phyloP scores from a whole-genome alignment of 1,139 yeast species.

The Yamadazyma mexicana region DNA sequence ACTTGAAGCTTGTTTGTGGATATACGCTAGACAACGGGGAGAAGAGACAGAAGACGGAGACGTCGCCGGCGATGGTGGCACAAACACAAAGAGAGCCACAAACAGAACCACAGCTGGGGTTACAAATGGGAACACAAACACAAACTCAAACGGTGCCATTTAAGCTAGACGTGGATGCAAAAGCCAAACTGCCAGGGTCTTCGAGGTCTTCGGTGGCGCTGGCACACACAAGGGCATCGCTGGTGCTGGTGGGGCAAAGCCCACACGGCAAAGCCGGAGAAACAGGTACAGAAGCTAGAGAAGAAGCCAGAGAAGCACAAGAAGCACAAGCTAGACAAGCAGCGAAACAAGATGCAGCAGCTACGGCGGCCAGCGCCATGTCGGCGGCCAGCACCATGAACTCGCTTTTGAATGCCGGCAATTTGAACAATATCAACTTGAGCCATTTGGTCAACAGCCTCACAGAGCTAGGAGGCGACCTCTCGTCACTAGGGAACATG shows the following conservation, averaged over 20 bases:
- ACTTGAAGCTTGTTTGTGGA: slow-evolving; percentile 75
- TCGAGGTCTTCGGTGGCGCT: too few relatives aligned
- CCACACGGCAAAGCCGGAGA: too few relatives aligned
- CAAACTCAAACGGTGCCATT: too few relatives aligned
- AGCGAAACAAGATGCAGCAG: background rate
- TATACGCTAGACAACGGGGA: slow-evolving; percentile 28
- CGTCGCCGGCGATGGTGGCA: too few relatives aligned
- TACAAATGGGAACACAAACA: background rate
- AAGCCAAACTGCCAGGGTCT: too few relatives aligned
- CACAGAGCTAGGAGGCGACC: slow-evolving; percentile 37
- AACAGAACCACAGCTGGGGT: background rate
- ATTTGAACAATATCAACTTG: slow-evolving; percentile 43
- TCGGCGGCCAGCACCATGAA: slow-evolving; percentile 6
- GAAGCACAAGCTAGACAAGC: too few relatives aligned
- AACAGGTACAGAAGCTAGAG: too few relatives aligned
- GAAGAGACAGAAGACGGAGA: too few relatives aligned
- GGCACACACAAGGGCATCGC: background rate
- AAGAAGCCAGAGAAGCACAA: too few relatives aligned
- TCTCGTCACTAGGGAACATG: slow-evolving; percentile 37
- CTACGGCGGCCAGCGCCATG: slow-evolving; percentile 2
- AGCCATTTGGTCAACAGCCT: slow-evolving; percentile 47
- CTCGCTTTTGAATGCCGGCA: slow-evolving; percentile 40
- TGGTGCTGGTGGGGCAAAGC: background rate
- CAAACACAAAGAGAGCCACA: too few relatives aligned
- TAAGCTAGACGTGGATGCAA: too few relatives aligned